Base-by-base conservation (phyloP, 148 eudicot genomes). In the Rheum nobile region DNA sequence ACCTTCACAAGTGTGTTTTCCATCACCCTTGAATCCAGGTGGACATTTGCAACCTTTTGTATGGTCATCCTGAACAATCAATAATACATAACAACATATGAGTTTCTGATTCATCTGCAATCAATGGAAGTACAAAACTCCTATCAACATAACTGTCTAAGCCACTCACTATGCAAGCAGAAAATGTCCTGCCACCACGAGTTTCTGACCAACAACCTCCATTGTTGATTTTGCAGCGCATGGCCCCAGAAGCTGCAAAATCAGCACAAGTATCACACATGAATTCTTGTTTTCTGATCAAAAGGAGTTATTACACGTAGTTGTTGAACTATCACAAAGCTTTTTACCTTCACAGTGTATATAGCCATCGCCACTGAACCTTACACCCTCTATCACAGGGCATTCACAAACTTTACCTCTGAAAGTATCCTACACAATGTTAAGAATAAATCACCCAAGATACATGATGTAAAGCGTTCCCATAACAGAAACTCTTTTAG, bases 321-420 rank as follows among this genome's bases (percentile, higher is more conserved):
- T n/a, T n/a, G n/a, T n/a, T n/a, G n/a, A 34, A 19, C 0, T 3
- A 41, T 71, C 0, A 21, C 6, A 65, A 8, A 29, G 26, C 41
- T 32, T 54, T 13, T 61, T 81, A 91, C 97, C 95, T 91, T 93
- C 85, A 79, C 98, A 93, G 61, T 86, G 89, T 77, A 84, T 81
- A 74, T 91, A 91, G 73, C 97, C 98, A 82, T 93, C 92, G 41
- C 98, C 98, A 76, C 78, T 68, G 83, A 88, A 91, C 77, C 79
- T 84, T 72, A 93, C 91, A 35, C 98, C 97, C 72, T 86, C 89
- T 72, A 93, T 87, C 14, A 79, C 74, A 17, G 97, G 98, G 77
- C 98, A 93, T 77, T 93, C 94, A 75, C 98, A 93, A 26, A 93
- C 91, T 81, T 88, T 88, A 38, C 98, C 98, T 21, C 98, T 84